Evolutionary conservation across 2,329 filamentous ascomycete species (phyloP).

Genomic region (Xylaria sp.): DNA sequence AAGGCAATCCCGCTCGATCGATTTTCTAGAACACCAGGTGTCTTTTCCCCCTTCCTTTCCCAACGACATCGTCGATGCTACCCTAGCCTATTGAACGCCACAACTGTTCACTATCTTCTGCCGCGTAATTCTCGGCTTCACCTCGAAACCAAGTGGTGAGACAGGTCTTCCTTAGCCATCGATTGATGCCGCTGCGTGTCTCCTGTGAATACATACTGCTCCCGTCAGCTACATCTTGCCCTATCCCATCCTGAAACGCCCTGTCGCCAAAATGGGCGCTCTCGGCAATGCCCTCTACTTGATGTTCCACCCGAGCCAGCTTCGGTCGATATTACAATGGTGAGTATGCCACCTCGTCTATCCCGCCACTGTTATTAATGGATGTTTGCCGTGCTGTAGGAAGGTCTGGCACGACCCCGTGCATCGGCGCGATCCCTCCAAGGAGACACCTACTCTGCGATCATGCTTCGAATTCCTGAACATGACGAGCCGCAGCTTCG

Average conservation of each 20-base stretch:
- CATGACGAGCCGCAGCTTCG: constrained; percentile 89
- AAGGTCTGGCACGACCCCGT: constrained; percentile 97
- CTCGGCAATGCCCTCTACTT: constrained; percentile 66
- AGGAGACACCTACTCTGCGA: constrained; percentile 73
- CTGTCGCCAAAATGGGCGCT: constrained; percentile 54
- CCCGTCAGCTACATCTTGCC: neutral
- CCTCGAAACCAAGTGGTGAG: too few species aligned
- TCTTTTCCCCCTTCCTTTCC: neutral
- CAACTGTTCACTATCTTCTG: neutral
- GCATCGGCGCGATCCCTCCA: constrained; percentile 75
- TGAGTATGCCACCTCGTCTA: constrained; percentile 44
- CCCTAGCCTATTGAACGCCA: neutral
- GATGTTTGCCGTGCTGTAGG: constrained; percentile 54
- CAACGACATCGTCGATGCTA: neutral
- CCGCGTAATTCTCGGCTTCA: too few species aligned
- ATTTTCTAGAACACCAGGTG: neutral
- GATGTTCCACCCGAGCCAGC: constrained; percentile 72
- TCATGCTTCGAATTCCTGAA: constrained; percentile 87
- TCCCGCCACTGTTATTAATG: constrained; percentile 2
- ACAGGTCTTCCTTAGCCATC: too few species aligned
- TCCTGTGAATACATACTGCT: neutral
- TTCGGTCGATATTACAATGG: constrained; percentile 89
- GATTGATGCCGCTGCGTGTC: too few species aligned
- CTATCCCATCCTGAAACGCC: neutral
- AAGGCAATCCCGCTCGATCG: neutral